These are phyloP conservation scores for Aspergillus ellipticus DNA, from an alignment of 495 filamentous ascomycete genomes.

Conservation along the genomic window DNA sequence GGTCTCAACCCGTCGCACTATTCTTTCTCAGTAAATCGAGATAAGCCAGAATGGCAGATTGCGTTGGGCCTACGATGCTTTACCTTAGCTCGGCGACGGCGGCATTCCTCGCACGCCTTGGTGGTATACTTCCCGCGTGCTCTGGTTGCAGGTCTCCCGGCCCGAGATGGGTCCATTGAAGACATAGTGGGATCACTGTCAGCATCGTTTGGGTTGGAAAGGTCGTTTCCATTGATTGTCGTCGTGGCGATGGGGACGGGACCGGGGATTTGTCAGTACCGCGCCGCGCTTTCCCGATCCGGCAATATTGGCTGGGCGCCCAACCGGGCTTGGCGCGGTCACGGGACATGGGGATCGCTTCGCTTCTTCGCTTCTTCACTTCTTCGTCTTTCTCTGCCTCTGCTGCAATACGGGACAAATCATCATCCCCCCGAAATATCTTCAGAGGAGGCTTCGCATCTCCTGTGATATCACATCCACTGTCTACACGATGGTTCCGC, in stretches of 20 bases:
- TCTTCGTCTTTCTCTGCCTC: too few relatives aligned
- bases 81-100: conserved; percentile 2
- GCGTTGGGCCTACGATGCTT: too few relatives aligned
- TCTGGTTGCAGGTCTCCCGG: not conserved
- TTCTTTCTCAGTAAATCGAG: not conserved
- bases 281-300: not conserved
- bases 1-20: conserved; percentile 5
- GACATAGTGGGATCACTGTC: not conserved
- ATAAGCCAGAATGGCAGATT: not conserved
- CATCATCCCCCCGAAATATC: too few relatives aligned
- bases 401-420: too few relatives aligned
- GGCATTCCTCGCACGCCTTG: conserved; percentile 9
- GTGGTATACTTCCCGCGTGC: not conserved
- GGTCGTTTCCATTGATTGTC: not conserved
- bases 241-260: not conserved
- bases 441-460: too few relatives aligned
- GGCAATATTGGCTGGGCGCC: not conserved
- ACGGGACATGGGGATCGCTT: too few relatives aligned
- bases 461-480: too few relatives aligned
- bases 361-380: too few relatives aligned
- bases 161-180: not conserved
- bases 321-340: too few relatives aligned
- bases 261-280: not conserved
- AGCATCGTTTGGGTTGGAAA: not conserved
- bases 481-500: too few relatives aligned